These are phyloP conservation scores for Russula virescens DNA, from an alignment of 768 basidiomycete genomes.

Conservation along the genomic window DNA sequence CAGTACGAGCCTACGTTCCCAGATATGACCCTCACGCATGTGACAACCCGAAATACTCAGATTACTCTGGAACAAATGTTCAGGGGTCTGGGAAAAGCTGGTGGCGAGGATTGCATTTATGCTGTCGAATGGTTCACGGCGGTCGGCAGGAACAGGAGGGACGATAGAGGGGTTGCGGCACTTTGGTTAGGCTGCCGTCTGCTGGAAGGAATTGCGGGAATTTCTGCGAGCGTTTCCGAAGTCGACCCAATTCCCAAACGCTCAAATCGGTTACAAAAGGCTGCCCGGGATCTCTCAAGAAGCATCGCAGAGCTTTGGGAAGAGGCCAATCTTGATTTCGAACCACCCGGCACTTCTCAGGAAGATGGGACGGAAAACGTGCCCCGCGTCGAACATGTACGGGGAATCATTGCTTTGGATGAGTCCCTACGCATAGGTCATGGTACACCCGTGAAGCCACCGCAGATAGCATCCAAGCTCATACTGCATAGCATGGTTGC, in stretches of 20 bases:
- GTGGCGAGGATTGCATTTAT: constrained; percentile 63
- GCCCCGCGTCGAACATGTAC: constrained; percentile 12
- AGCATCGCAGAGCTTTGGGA: constrained; percentile 73
- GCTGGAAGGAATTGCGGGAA: constrained; percentile 60
- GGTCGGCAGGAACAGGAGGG: constrained; percentile 42
- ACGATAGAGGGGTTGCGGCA: constrained; percentile 53
- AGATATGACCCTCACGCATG: constrained; percentile 48
- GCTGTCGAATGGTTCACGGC: constrained; percentile 80
- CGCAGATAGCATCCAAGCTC: constrained; percentile 40
- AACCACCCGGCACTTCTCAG: constrained; percentile 28
- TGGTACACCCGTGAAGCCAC: constrained; percentile 28
- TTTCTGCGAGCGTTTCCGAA: constrained; percentile 38
- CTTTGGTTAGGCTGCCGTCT: constrained; percentile 80
- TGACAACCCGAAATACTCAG: constrained; percentile 46
- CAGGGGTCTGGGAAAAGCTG: constrained; percentile 59
- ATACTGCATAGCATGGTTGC: constrained; percentile 64
- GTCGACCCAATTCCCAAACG: constrained; percentile 7
- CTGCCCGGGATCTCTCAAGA: constrained; percentile 56
- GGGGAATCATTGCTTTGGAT: constrained; percentile 18
- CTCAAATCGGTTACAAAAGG: constrained; percentile 55
- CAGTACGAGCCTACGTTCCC: constrained; percentile 47
- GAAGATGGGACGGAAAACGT: constrained; percentile 16
- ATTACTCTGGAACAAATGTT: constrained; percentile 66
- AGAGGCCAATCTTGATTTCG: constrained; percentile 26
- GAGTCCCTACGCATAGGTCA: constrained; percentile 40